Conservation (phyloP, 495 filamentous ascomycete species). For the Aspergillus affinis region DNA sequence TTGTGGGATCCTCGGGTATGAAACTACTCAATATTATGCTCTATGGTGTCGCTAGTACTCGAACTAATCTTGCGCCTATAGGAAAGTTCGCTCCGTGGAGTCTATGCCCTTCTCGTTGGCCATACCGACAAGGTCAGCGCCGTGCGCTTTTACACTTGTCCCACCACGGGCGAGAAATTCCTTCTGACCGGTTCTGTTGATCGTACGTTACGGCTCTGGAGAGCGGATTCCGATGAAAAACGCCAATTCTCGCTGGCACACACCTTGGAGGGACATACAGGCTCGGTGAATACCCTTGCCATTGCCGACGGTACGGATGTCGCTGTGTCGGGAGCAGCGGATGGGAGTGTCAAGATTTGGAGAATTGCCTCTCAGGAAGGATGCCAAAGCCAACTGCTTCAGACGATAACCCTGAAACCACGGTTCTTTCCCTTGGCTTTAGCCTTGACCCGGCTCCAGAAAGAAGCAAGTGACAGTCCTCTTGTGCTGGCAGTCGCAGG, state of each 20-base stretch:
- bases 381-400: slow-evolving; percentile 49
- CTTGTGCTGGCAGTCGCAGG: slow-evolving; percentile 78
- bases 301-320: slow-evolving; percentile 51
- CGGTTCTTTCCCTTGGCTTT: slow-evolving; percentile 78
- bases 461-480: slow-evolving; percentile 43
- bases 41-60: background rate
- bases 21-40: background rate
- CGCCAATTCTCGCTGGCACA: slow-evolving; percentile 42
- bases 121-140: slow-evolving; percentile 82
- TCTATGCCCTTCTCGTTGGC: slow-evolving; percentile 70
- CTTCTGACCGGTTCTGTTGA: slow-evolving; percentile 83
- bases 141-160: slow-evolving; percentile 70
- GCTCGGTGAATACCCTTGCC: slow-evolving; percentile 78
- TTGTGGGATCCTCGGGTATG: slow-evolving; percentile 83
- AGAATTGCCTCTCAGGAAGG: slow-evolving; percentile 45
- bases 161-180: slow-evolving; percentile 47
- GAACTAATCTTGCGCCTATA: slow-evolving; percentile 27
- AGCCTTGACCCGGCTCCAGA: slow-evolving; percentile 59
- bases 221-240: slow-evolving; percentile 18
- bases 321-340: slow-evolving; percentile 73
- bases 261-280: slow-evolving; percentile 62
- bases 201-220: slow-evolving; percentile 75
- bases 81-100: slow-evolving; percentile 53
- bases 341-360: slow-evolving; percentile 84
- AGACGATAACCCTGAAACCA: slow-evolving; percentile 71